A percentile compares a stretch with the other conserved stretches of the same genome.
Conservation (phyloP, 306 rosid species). For the Malus sylvestris region DNA sequence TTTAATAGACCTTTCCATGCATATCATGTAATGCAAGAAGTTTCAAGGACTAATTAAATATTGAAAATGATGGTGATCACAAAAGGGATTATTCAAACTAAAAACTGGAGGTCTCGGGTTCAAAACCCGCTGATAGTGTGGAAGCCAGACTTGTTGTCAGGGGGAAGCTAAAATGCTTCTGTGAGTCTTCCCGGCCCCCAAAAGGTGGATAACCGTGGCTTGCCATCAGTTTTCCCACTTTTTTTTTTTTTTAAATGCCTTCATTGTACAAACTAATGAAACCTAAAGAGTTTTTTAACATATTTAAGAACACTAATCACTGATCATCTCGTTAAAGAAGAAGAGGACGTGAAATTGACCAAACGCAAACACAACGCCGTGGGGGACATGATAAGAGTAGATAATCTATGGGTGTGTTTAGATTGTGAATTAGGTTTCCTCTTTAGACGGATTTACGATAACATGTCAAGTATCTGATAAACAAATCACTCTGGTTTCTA, state of each 20-base stretch:
- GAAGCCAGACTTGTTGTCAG: too few species aligned
- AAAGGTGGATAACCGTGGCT: rapidly evolving
- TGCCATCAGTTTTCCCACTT: too few species aligned
- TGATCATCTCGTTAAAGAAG: not conserved
- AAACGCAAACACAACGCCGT: slow-evolving; percentile 18
- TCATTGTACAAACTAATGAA: not conserved
- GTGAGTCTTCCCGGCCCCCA: rapidly evolving
- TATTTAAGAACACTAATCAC: not conserved
- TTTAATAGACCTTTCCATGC: not conserved
- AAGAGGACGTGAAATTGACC: not conserved
- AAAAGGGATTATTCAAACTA: not conserved
- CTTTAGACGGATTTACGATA: not conserved
- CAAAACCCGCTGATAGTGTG: too few species aligned
- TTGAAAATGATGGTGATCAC: not conserved
- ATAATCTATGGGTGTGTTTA: too few species aligned
- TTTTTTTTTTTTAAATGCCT: too few species aligned
- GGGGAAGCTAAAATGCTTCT: too few species aligned
- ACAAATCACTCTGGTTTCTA: too few species aligned
- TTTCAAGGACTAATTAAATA: not conserved
- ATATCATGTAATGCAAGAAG: not conserved
- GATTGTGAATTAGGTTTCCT: too few species aligned
- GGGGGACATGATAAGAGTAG: slow-evolving; percentile 5
- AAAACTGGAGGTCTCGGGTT: too few species aligned
- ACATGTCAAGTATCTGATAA: not conserved
- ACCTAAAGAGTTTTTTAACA: not conserved